Evolutionary conservation across 345 rosid species (phyloP), one percentile per base, ranked within the genome.

Genomic region (Laguncularia racemosa): DNA sequence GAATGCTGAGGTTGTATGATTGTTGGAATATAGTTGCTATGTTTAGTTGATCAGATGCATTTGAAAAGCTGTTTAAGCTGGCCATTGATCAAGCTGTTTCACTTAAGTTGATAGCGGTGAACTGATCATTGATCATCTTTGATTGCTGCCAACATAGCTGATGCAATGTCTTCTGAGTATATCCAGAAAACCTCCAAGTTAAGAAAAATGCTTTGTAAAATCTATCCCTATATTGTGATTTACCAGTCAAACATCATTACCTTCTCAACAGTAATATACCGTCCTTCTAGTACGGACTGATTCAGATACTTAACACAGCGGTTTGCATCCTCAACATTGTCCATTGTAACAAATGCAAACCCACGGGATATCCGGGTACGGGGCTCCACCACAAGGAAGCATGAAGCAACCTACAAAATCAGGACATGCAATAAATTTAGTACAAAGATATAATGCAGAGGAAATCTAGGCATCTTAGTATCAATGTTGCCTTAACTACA

Each of bases 91-190:
- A 92, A 68, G 95, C 96, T 77, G 95, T 91, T 81, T 84, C 84
- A 89, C 81, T 78, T 72, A 84, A 81, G 89, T 82, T 83, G 82
- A 78, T 73, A 84, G 20, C 66, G 80, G 89, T 76, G 80, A 85
- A 77, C 40, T 33, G 40, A 33, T 33, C 40, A 81, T 79, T 82
- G 76, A 73, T 85, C 89, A 91, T 91, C 96, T 84, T 76, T 92
- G 97, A 80, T 82, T 81, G 95, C 88, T 87, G 97, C 87, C 97
- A 87, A 87, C 81, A 87, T 74, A 84, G 92, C 96, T 83, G 97
- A 86, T 57, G 74, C 85, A 89, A 85, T 76, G 73, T 72, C 71
- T 80, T 85, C 99, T 89, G 99, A 93, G 82, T 78, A 67, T 78
- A 76, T 71, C 89, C 92, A 89, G 88, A 93, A 84, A 89, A 85